Conservation (phyloP, 306 rosid species). For the Gillenia trifoliata region DNA sequence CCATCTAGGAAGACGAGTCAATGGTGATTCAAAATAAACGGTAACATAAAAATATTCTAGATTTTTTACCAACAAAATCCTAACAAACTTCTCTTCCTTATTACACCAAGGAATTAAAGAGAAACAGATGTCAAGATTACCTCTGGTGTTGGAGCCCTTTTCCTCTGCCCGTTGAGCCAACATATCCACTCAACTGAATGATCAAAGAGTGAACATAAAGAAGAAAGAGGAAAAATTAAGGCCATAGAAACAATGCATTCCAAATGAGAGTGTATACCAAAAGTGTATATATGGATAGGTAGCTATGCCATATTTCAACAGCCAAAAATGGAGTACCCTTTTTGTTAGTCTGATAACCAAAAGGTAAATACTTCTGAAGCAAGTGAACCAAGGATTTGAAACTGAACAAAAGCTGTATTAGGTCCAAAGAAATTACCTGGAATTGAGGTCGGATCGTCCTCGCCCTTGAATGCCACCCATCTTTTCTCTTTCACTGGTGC, state of each 20-base stretch:
- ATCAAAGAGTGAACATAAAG: slow-evolving; percentile 25
- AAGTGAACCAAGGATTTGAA: slow-evolving; percentile 5
- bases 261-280: slow-evolving; percentile 3
- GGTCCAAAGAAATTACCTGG: slow-evolving; percentile 55
- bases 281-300: neutral
- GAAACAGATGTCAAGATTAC: slow-evolving; percentile 27
- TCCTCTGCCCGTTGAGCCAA: slow-evolving; percentile 98
- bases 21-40: neutral
- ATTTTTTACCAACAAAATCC: neutral
- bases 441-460: slow-evolving; percentile 81
- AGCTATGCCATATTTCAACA: neutral
- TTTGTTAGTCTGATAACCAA: neutral
- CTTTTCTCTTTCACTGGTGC: slow-evolving; percentile 87
- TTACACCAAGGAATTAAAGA: neutral
- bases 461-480: slow-evolving; percentile 93
- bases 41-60: neutral
- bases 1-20: neutral
- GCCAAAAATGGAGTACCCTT: neutral
- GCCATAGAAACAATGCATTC: neutral
- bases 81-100: neutral
- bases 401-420: slow-evolving; percentile 9
- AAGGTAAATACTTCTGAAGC: neutral
- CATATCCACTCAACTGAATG: slow-evolving; percentile 95
- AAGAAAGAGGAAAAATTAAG: slow-evolving; percentile 7
- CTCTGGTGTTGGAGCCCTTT: slow-evolving; percentile 87